These are phyloP conservation scores for Hypomontagnella submonticulosa DNA, from an alignment of 495 filamentous ascomycete species.

Conservation along the genomic window DNA sequence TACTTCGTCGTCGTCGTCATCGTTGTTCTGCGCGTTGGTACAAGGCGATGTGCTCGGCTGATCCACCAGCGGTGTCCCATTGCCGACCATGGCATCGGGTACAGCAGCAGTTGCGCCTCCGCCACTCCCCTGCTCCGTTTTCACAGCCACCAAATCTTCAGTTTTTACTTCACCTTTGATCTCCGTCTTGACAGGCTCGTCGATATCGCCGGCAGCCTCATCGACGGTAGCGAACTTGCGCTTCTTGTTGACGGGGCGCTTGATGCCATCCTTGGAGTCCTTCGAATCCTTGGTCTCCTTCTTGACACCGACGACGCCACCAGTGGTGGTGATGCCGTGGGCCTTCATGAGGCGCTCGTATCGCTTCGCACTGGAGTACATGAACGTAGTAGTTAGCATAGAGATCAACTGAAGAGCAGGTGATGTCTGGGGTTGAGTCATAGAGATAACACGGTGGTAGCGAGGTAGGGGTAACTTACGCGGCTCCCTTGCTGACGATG, in stretches of 20 bases:
- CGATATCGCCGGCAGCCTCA: constrained; percentile 50
- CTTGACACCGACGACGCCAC: constrained; percentile 33
- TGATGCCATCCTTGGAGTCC: constrained; percentile 36
- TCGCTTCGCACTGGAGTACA: constrained; percentile 65
- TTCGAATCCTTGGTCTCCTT: constrained; percentile 44
- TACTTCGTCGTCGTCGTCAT: constrained; percentile 47
- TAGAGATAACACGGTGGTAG: background rate
- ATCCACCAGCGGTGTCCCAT: constrained; percentile 18
- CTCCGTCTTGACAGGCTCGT: constrained; percentile 50
- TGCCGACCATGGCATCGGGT: constrained; percentile 5
- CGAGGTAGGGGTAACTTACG: constrained; percentile 63
- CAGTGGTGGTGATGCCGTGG: constrained; percentile 56
- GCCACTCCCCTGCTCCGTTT: constrained; percentile 44
- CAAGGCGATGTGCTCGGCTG: constrained; percentile 31
- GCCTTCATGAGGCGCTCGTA: constrained; percentile 72
- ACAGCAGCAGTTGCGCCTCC: constrained; percentile 20
- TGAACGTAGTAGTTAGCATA: constrained; percentile 4
- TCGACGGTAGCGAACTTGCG: constrained; percentile 52
- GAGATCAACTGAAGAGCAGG: background rate
- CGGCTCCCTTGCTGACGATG: constrained; percentile 71
- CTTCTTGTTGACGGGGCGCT: constrained; percentile 51
- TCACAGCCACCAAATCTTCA: constrained; percentile 46
- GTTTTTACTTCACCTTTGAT: constrained; percentile 48
- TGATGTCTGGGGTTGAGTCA: background rate
- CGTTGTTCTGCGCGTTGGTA: constrained; percentile 25